Base-by-base conservation (phyloP, 2,329 filamentous ascomycete species). In the Colletotrichum kahawae region DNA sequence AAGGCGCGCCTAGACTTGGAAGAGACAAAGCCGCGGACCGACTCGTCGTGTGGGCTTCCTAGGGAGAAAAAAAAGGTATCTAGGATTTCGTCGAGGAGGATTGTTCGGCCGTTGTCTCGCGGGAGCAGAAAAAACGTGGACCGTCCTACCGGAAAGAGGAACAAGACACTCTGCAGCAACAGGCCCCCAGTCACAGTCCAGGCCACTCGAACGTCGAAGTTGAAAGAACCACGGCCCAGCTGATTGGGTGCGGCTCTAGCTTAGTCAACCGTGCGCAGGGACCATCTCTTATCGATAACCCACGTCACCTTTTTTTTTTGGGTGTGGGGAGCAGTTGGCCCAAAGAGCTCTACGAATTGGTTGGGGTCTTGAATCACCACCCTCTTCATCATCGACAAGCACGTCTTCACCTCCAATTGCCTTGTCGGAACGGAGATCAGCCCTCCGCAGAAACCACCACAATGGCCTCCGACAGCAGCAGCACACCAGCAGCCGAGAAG, bases 131-230 rank as follows among this genome's bases (percentile, higher is more conserved):
- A 31, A 71, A 9, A 16, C 34, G n/a, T 51, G 34, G 48, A 21
- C 64, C 59, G 29, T 56, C 36, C 51, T 65, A 13, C 59, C 24
- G 38, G 27, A 63, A 43, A 48, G 18, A 38, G 57, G 51, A 66
- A 66, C 68, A 64, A 56, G 68, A 67, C 72, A 71, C 48, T 71
- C 59, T 74, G 33, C 60, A 63, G 34, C 60, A 43, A 34, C 60
- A 63, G 36, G 13, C 34, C n/a, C 21, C 60, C 18, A 34, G 38
- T 43, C 38, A 13, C 34, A 48, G 43, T 21, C 33, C 62, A 59
- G 60, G 38, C 65, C 74, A 75, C 69, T 64, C 29, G 68, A 29
- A 48, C n/a, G 73, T 76, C 73, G 73, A 74, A 74, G 70, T 70
- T 70, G 65, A 74, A 54, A 63, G 59, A 33, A 43, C 36, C 27